These are phyloP conservation scores for Thymus quinquecostatus DNA, from an alignment of 257 asterid species.

Conservation along the genomic window DNA sequence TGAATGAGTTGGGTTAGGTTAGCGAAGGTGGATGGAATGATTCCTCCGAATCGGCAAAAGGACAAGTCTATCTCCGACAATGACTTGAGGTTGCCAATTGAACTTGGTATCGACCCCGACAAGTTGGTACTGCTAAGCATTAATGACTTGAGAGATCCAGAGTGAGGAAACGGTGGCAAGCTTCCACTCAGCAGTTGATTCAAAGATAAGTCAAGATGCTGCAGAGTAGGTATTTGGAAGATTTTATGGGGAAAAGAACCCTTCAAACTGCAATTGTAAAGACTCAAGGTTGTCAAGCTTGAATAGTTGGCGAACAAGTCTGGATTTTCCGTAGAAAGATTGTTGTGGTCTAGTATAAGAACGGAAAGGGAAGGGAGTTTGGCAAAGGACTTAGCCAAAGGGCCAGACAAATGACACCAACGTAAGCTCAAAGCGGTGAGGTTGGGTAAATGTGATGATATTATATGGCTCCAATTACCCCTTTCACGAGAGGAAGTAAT, in stretches of 20 bases:
- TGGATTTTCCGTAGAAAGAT: background rate
- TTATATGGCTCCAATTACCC: no score
- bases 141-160: slow-evolving; percentile 29
- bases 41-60: background rate
- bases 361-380: background rate
- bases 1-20: background rate
- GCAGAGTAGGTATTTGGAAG: no score
- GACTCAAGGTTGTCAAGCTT: background rate
- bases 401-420: background rate
- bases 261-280: background rate
- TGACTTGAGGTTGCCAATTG: slow-evolving; percentile 34
- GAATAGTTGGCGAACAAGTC: background rate
- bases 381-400: background rate
- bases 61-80: background rate
- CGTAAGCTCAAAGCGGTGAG: background rate
- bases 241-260: background rate
- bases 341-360: background rate
- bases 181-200: no score
- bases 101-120: slow-evolving; percentile 39
- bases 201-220: no score
- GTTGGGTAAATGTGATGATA: no score
- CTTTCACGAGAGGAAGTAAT: no score
- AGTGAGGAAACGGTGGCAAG: background rate
- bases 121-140: slow-evolving; percentile 32
- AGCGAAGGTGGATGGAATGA: background rate